These are phyloP conservation scores for Exophiala sp. DNA, from an alignment of 2,329 filamentous ascomycete species.

Conservation along the genomic window DNA sequence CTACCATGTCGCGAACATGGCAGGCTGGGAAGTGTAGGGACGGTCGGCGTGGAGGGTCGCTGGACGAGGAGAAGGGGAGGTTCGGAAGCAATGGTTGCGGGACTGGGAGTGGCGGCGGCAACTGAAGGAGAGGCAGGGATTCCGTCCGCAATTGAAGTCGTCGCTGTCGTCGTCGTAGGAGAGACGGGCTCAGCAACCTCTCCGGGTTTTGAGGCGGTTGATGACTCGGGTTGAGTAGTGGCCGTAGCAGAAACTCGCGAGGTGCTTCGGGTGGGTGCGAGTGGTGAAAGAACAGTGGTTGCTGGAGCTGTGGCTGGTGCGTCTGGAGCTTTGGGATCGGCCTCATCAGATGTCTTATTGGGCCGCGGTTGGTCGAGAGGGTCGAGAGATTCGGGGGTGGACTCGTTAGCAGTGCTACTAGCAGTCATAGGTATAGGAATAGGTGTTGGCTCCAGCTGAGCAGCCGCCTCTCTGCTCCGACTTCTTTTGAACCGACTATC, in stretches of 20 bases:
- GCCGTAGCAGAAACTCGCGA: constrained; percentile 9
- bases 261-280: constrained; percentile 6
- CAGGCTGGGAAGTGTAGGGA: constrained; percentile 12
- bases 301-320: constrained; percentile 8
- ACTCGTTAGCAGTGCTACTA: background rate
- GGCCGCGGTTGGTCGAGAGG: background rate
- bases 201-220: constrained; percentile 15
- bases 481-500: background rate
- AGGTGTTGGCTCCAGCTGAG: background rate
- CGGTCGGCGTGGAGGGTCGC: constrained; percentile 19
- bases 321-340: background rate
- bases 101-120: background rate
- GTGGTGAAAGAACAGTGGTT: constrained; percentile 8
- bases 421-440: background rate
- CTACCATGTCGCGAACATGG: constrained; percentile 20
- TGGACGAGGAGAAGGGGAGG: constrained; percentile 18
- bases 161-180: background rate
- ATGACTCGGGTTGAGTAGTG: constrained; percentile 10
- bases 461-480: constrained; percentile 3
- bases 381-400: background rate
- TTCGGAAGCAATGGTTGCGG: constrained; percentile 1
- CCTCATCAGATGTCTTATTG: background rate
- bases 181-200: constrained; percentile 29
- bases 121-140: background rate
- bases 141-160: background rate